Base-by-base conservation (phyloP, 2,329 filamentous ascomycete genomes). In the Penicillium sclerotiorum region DNA sequence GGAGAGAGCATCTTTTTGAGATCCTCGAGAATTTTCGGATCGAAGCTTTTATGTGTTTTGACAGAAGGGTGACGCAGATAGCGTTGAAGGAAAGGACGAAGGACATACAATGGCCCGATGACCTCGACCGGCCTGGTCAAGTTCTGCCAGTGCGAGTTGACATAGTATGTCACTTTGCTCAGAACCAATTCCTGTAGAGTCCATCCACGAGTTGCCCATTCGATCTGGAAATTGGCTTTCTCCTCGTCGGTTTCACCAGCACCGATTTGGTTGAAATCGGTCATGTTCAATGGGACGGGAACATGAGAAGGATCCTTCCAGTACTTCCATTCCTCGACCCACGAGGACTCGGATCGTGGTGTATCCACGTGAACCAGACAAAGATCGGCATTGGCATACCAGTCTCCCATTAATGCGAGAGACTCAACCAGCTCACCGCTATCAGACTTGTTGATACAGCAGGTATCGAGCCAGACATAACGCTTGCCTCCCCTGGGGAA, bases 401-500 rank as follows among this genome's bases (percentile, higher is more conserved):
- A 61, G 20, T 55, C 49, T 21, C 51, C 59, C 60, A 62, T 62
- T 9, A 54, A 53, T 6, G 53, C 49, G n/a, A 62, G 47, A 11
- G 60, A 59, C 47, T 60, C 55, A 5, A 46, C 49, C 37, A 60
- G 45, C 39, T 63, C 60, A 30, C 47, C 25, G 18, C 43, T 44
- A 15, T 59, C 58, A 2, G 51, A 27, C 45, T 62, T 63, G 27
- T 62, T 48, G 20, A 62, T 63, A 30, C 59, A 61, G 38, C 60
- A 63, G 2, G 57, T 63, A 37, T 63, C 61, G 9, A 63, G 49
- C 60, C 60, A 62, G 13, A 63, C 55, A 20, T 62, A 52, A 25
- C 49, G 33, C 17, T 52, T 55, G 17, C 55, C 55, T 2, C 39
- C 45, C 8, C 27, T 20, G 18, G 44, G 35, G 21, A 52, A 57